A percentile compares a stretch with the other conserved stretches of the same genome.
phyloP scores from a whole-genome alignment of 2,329 filamentous ascomycete species.

The Tolypocladium inflatum region DNA sequence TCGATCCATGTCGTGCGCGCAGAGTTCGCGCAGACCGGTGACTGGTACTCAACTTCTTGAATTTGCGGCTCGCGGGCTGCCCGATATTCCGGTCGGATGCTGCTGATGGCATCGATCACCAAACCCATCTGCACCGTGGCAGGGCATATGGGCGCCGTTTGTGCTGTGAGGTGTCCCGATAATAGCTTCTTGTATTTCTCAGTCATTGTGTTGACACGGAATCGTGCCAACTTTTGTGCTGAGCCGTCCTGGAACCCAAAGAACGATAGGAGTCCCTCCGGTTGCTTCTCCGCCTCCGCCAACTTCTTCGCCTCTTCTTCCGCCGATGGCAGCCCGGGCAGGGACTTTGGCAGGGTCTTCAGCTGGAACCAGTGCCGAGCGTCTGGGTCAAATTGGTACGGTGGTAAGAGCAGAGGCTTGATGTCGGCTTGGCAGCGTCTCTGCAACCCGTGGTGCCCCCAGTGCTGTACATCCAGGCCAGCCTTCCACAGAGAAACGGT shows the following conservation, averaged over 20 bases:
- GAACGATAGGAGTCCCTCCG: background rate
- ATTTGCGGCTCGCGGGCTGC: slow-evolving; percentile 14
- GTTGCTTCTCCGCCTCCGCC: background rate
- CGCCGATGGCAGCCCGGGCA: slow-evolving; percentile 1
- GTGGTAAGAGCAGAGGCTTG: slow-evolving; percentile 20
- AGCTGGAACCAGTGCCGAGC: slow-evolving; percentile 27
- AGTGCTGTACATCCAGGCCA: slow-evolving; percentile 24
- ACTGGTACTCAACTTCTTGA: slow-evolving; percentile 18
- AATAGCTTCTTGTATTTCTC: slow-evolving; percentile 24
- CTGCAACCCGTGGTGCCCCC: slow-evolving; percentile 25
- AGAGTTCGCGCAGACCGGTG: slow-evolving; percentile 3
- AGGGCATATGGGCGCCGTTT: slow-evolving; percentile 28
- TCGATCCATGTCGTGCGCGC: slow-evolving; percentile 19
- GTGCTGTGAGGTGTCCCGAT: slow-evolving; percentile 26
- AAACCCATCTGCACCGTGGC: slow-evolving; percentile 23
- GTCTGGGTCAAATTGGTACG: slow-evolving; percentile 31
- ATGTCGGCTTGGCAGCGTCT: slow-evolving; percentile 5
- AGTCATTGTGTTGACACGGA: slow-evolving; percentile 29
- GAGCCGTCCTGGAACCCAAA: background rate
- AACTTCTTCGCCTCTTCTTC: background rate
- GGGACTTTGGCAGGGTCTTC: slow-evolving; percentile 7
- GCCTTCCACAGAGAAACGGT: slow-evolving; percentile 27
- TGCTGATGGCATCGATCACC: slow-evolving; percentile 19
- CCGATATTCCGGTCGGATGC: slow-evolving; percentile 15
- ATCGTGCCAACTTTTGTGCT: slow-evolving; percentile 14